Evolutionary conservation across 2,329 filamentous ascomycete species (phyloP).

Genomic region (Pezicula neosporulosa): DNA sequence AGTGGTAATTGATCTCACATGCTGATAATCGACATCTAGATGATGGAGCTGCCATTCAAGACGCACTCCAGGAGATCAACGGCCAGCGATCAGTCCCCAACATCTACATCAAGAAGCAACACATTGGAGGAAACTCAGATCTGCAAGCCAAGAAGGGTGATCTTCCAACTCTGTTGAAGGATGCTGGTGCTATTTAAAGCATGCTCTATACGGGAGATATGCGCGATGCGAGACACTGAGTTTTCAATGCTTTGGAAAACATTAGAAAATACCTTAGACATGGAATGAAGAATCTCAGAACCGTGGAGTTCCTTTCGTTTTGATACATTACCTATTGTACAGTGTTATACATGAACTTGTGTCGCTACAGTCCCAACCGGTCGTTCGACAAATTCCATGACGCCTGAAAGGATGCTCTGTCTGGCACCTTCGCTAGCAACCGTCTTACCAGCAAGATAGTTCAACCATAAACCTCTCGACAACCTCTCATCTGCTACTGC

Average conservation of each 20-base stretch:
- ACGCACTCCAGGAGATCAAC: constrained; percentile 75
- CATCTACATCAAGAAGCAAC: constrained; percentile 85
- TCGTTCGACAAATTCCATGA: constrained; percentile 83
- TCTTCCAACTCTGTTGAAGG: constrained; percentile 61
- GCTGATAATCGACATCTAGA: constrained; percentile 43
- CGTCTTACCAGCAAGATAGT: constrained; percentile 82
- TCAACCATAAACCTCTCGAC: constrained; percentile 79
- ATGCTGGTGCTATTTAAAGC: constrained; percentile 57
- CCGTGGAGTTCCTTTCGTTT: not conserved
- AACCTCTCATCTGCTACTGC: constrained; percentile 75
- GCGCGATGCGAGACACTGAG: not conserved
- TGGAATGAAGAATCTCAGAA: not conserved
- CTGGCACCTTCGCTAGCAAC: constrained; percentile 83
- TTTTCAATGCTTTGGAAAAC: not conserved
- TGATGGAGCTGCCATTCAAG: constrained; percentile 80
- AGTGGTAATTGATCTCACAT: not conserved
- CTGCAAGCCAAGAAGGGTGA: constrained; percentile 65
- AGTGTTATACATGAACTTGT: constrained; percentile 50
- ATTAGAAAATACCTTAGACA: too few species aligned
- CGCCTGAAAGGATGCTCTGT: constrained; percentile 78
- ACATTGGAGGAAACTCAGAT: constrained; percentile 96
- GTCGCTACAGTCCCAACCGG: constrained; percentile 84
- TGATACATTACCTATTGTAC: constrained; percentile 1
- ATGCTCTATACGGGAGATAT: too few species aligned
- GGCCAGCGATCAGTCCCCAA: constrained; percentile 90